Conservation (phyloP, 495 filamentous ascomycete genomes). For the Podospora pseudoanserina region DNA sequence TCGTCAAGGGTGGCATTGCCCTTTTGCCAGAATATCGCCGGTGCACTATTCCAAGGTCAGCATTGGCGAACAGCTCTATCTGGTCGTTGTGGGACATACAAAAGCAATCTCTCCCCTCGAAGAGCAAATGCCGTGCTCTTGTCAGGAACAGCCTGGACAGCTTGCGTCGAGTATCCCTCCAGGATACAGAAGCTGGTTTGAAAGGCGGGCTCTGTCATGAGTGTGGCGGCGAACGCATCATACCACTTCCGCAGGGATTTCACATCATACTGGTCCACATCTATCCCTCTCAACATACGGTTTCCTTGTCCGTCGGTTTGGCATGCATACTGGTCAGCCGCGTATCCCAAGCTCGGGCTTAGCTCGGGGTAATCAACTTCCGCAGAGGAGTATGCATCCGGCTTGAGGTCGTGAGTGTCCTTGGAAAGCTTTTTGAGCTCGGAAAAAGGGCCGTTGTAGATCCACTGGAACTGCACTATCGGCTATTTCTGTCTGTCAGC, state of each 20-base stretch:
- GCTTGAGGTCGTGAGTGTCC: not conserved
- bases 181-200: constrained; percentile 46
- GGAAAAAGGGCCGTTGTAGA: not conserved
- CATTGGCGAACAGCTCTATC: not conserved
- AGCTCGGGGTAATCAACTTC: not conserved
- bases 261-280: constrained; percentile 43
- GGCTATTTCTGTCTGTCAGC: not conserved
- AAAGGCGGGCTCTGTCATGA: constrained; percentile 18
- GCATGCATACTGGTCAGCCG: not conserved
- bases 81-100: constrained; percentile 9
- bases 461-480: not conserved
- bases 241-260: constrained; percentile 40
- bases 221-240: constrained; percentile 36
- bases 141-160: constrained; percentile 37
- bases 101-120: constrained; percentile 41
- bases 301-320: not conserved
- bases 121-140: constrained; percentile 44
- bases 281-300: constrained; percentile 30
- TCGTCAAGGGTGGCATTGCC: constrained; percentile 5
- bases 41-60: not conserved
- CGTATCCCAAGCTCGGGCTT: not conserved
- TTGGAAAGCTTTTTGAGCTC: not conserved
- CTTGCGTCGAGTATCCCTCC: constrained; percentile 49
- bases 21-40: not conserved
- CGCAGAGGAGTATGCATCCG: not conserved